Conservation (phyloP, 129 eudicot species). For the Heracleum sosnowskyi region DNA sequence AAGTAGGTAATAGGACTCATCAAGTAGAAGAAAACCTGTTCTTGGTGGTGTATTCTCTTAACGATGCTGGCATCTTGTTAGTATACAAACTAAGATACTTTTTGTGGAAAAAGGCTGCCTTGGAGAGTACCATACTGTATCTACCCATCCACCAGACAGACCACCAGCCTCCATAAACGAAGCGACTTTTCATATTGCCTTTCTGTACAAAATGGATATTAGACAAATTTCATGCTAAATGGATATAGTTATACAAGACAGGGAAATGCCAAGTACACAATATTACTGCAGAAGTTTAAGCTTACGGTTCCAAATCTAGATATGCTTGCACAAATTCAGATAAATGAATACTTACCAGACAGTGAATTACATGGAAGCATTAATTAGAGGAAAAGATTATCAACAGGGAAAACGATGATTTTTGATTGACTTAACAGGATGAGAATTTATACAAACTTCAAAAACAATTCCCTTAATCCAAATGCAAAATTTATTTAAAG, state of each 20-base stretch:
- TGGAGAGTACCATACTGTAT: conserved; percentile 60
- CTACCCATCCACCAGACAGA: conserved; percentile 41
- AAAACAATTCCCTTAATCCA: neutral
- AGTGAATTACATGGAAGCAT: neutral
- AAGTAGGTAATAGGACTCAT: neutral
- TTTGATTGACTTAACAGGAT: neutral
- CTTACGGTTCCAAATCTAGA: neutral
- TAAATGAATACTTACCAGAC: neutral
- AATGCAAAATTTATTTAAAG: neutral
- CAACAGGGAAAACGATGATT: neutral
- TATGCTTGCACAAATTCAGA: neutral
- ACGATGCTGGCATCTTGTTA: conserved; percentile 64
- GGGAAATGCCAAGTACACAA: neutral
- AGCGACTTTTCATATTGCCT: conserved; percentile 16
- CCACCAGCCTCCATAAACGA: conserved; percentile 79
- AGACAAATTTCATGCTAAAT: neutral
- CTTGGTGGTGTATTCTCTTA: conserved; percentile 57
- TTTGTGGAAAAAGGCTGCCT: conserved; percentile 77
- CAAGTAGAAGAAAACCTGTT: conserved; percentile 37
- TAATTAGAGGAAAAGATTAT: neutral
- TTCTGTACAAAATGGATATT: neutral
- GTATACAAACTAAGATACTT: conserved; percentile 67
- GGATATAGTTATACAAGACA: neutral
- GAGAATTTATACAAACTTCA: neutral
- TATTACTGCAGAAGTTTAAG: neutral